phyloP scores from a whole-genome alignment of 768 basidiomycete genomes.

The Chalciporus piperatus region DNA sequence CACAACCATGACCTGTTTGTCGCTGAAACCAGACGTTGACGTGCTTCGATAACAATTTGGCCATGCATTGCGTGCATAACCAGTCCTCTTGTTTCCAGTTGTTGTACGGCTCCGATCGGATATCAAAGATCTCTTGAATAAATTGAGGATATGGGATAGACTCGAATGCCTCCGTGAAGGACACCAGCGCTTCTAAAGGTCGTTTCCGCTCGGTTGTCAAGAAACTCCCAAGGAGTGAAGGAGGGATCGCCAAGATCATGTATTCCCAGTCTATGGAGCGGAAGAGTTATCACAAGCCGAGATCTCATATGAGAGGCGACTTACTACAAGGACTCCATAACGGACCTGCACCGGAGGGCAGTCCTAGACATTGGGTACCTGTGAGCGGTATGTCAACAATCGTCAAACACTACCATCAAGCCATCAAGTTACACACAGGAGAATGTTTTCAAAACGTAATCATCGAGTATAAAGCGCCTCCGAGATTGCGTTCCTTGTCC shows the following conservation, averaged over 20 bases:
- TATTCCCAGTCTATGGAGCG: conserved; percentile 17
- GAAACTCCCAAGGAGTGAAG: neutral
- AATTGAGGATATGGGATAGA: conserved; percentile 11
- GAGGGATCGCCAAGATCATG: conserved; percentile 6
- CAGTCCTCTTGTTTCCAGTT: conserved; percentile 31
- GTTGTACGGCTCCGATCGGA: conserved; percentile 17
- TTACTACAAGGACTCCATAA: conserved; percentile 30
- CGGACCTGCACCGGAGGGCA: conserved; percentile 12
- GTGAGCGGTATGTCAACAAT: neutral
- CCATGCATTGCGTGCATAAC: conserved; percentile 32
- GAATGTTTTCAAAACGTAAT: conserved; percentile 17
- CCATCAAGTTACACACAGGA: conserved; percentile 12
- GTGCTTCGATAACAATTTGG: conserved; percentile 14
- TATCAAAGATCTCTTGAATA: conserved; percentile 16
- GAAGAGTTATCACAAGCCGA: neutral
- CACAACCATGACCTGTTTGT: neutral
- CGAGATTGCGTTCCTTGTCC: neutral
- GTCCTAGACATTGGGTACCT: conserved; percentile 11
- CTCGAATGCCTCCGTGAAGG: conserved; percentile 2
- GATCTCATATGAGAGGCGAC: conserved; percentile 1
- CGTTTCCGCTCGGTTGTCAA: conserved; percentile 5
- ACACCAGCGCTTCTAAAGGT: conserved; percentile 4
- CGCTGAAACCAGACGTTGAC: conserved; percentile 13
- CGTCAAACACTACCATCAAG: neutral
- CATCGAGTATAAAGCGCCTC: conserved; percentile 19